Evolutionary conservation across 345 rosid genomes (phyloP), one percentile per base, ranked within the genome.

Genomic region (Sapria himalayana): DNA sequence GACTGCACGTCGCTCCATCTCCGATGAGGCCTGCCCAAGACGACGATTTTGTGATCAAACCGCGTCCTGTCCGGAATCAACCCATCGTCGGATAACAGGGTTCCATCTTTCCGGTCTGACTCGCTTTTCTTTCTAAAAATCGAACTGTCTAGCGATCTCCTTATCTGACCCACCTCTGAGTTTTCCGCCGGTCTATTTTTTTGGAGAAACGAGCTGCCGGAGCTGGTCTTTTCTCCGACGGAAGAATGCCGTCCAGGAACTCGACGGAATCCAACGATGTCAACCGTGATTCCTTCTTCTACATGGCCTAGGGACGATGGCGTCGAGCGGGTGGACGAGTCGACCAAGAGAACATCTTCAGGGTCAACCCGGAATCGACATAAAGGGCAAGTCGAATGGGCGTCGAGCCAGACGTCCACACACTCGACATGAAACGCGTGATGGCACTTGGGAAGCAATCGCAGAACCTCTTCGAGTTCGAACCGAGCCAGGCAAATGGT

Each of bases 391-490:
- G 94, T 81, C 19, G 93, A 85, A 38, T 81, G 96, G 1, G 75
- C 82, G 45, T 85, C 96, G 8, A 85, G 94, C 96, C 96, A 85
- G 18, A 92, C 81, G 50, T 81, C 96, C 16, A 85, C 81, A 41
- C 96, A 81, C 41, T 85, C 94, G 23, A 78, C 84, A 49, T 85
- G 96, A 51, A 85, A 85, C 1, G 92, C 96, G 48, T 85, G 96
- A 55, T 73, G 71, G 51, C 96, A 85, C 57, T 81, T 85, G 15
- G 96, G 96, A 1, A 81, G 37, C 25, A 85, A 58, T 41, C 78
- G 36, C 6, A 85, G 48, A 2, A 78, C 72, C 36, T 85, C 92
- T 1, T 52, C 40, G 1, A 70, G 59, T 21, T 85, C 75, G 52
- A 85, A 85, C 40, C 62, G 65, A 12, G 67, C 49, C 1, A 85